Percentiles rank a stretch among this genome's conserved stretches.
Conservation (phyloP, 441 rosid species). For the Corymbia citriodora region DNA sequence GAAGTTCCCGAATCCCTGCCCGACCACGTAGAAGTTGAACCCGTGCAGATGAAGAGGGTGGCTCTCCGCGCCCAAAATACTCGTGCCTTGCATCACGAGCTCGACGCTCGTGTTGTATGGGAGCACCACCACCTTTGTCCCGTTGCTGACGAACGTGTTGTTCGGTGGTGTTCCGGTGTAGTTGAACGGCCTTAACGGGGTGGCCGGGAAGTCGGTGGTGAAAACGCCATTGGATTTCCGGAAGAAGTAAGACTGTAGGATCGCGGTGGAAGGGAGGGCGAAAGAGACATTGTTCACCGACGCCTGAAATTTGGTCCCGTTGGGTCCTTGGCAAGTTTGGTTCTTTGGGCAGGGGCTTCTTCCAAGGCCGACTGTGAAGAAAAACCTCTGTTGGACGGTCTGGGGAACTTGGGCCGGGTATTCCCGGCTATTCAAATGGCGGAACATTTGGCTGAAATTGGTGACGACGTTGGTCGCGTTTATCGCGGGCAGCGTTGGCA, state of each 20-base stretch:
- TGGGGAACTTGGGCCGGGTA: slow-evolving; percentile 11
- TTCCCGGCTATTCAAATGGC: not conserved
- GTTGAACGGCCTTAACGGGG: slow-evolving; percentile 5
- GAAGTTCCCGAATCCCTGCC: slow-evolving; percentile 15
- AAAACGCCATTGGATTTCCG: slow-evolving; percentile 4
- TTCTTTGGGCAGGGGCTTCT: slow-evolving; percentile 12
- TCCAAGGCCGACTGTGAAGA: slow-evolving; percentile 10
- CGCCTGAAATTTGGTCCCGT: slow-evolving; percentile 4
- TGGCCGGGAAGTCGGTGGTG: slow-evolving; percentile 9
- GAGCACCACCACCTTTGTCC: slow-evolving; percentile 10
- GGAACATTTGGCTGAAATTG: slow-evolving; percentile 6
- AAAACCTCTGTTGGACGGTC: slow-evolving; percentile 11
- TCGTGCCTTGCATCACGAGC: slow-evolving; percentile 11
- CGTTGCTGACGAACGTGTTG: slow-evolving; percentile 7
- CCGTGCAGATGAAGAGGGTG: slow-evolving; percentile 14
- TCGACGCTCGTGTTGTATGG: slow-evolving; percentile 13
- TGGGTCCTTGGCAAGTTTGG: slow-evolving; percentile 17
- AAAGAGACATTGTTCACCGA: slow-evolving; percentile 8
- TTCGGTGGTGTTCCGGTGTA: slow-evolving; percentile 11
- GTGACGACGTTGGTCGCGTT: slow-evolving; percentile 1
- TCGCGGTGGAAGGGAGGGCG: not conserved
- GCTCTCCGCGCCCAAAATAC: slow-evolving; percentile 11
- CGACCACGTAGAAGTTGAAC: slow-evolving; percentile 7
- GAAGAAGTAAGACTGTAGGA: slow-evolving; percentile 10
- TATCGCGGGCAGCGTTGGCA: slow-evolving; percentile 28